Evolutionary conservation across 2,329 filamentous ascomycete genomes (phyloP).

Genomic region (Leptodontidium sp.): DNA sequence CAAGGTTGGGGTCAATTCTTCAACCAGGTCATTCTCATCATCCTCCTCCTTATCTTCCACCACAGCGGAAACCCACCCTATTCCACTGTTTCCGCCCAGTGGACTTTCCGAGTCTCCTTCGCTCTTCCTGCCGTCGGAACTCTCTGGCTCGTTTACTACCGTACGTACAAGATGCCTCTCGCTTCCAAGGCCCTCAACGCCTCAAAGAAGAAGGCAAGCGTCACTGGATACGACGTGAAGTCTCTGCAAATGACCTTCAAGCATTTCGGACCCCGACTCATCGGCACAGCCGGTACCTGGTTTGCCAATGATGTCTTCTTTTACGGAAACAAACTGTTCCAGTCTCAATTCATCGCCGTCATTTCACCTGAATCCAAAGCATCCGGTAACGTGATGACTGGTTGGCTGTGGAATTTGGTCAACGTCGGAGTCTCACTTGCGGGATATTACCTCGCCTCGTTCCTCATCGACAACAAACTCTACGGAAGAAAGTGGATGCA

Average conservation of each 20-base stretch:
- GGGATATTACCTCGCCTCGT: conserved; percentile 86
- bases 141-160: conserved; percentile 94
- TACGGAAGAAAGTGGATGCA: conserved; percentile 98
- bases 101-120: conserved; percentile 91
- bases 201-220: conserved; percentile 84
- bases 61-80: conserved; percentile 73
- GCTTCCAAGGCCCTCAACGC: conserved; percentile 82
- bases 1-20: conserved; percentile 97
- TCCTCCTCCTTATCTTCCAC: conserved; percentile 89
- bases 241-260: conserved; percentile 81
- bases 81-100: conserved; percentile 79
- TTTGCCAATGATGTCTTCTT: conserved; percentile 99
- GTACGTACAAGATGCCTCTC: conserved; percentile 92
- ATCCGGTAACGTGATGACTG: conserved; percentile 74
- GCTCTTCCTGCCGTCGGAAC: conserved; percentile 90
- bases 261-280: conserved; percentile 85
- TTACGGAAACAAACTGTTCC: conserved; percentile 99
- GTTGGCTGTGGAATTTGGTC: conserved; percentile 91
- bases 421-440: conserved; percentile 86
- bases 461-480: conserved; percentile 61
- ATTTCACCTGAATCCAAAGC: conserved; percentile 69
- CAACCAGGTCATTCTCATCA: conserved; percentile 90
- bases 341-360: conserved; percentile 86
- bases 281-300: conserved; percentile 90
- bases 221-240: conserved; percentile 91